A percentile compares a stretch with the other conserved stretches of the same genome.
Evolutionary conservation across 2,329 filamentous ascomycete species (phyloP).

Genomic region (Diaporthe caulivora): DNA sequence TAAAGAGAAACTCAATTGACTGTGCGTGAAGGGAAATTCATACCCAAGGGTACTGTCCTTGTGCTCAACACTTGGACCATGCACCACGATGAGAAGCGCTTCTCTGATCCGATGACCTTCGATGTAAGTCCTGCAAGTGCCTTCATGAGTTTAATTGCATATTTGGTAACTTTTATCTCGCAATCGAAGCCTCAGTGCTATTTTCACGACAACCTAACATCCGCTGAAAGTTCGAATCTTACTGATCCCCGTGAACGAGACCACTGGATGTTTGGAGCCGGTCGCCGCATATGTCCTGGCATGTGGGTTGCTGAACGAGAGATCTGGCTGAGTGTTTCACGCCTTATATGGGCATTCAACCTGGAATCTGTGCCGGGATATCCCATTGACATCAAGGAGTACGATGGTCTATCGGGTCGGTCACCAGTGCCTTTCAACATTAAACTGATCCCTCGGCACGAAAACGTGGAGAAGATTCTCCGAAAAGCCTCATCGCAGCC

Average conservation of each 20-base stretch:
- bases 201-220: neutral
- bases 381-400: neutral
- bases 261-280: neutral
- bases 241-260: neutral
- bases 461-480: neutral
- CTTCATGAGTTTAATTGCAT: too few relatives aligned
- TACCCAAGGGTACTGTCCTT: neutral
- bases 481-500: neutral
- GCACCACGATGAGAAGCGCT: neutral
- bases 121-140: too few relatives aligned
- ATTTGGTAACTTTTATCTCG: neutral
- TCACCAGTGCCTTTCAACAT: neutral
- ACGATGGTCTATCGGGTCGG: neutral
- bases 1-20: neutral
- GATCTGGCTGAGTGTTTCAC: neutral
- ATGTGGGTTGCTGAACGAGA: too few relatives aligned
- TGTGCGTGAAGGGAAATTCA: neutral
- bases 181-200: neutral
- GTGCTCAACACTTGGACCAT: neutral
- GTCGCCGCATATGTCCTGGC: neutral
- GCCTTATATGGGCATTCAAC: neutral
- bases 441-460: neutral
- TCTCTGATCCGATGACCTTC: neutral
- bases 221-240: neutral
- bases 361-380: neutral